These are phyloP conservation scores for Gonium pectorale DNA, from an alignment of 139 green algal genomes.

Conservation along the genomic window DNA sequence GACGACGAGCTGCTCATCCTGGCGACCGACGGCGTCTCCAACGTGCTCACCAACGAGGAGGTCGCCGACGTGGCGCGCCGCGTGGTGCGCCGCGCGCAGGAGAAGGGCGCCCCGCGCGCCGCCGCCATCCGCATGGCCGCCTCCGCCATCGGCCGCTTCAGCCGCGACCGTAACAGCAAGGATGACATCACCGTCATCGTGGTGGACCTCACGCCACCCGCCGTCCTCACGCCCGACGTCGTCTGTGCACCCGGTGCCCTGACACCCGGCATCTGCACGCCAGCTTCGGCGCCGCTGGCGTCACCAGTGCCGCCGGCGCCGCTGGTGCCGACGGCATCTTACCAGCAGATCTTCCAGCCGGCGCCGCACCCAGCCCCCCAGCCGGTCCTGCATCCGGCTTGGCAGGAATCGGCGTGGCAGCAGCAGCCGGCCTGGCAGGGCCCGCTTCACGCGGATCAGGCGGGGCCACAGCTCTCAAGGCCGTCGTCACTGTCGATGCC, in stretches of 20 bases:
- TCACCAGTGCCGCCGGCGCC: too few relatives aligned
- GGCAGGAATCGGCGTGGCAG: too few relatives aligned
- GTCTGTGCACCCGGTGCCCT: not conserved
- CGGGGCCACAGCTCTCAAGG: too few relatives aligned
- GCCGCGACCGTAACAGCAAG: constrained; percentile 31
- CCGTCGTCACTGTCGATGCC: too few relatives aligned
- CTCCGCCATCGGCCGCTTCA: constrained; percentile 31
- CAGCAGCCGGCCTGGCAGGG: too few relatives aligned
- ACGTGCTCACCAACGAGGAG: constrained; percentile 21
- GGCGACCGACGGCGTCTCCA: constrained; percentile 31
- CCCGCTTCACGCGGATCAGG: too few relatives aligned
- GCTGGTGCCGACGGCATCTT: too few relatives aligned
- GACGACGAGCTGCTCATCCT: constrained; percentile 23
- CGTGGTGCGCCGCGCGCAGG: not conserved
- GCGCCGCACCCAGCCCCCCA: too few relatives aligned
- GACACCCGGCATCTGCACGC: too few relatives aligned
- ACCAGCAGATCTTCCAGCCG: too few relatives aligned
- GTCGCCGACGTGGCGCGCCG: constrained; percentile 11
- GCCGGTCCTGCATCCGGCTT: too few relatives aligned
- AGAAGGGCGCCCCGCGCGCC: not conserved
- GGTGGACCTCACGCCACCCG: not conserved
- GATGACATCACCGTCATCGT: constrained; percentile 29
- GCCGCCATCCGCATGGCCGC: constrained; percentile 13
- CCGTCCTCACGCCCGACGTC: not conserved
- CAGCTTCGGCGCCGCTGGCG: too few relatives aligned